Evolutionary conservation across 2,329 filamentous ascomycete species (phyloP).

Genomic region (Xylaria sp.): DNA sequence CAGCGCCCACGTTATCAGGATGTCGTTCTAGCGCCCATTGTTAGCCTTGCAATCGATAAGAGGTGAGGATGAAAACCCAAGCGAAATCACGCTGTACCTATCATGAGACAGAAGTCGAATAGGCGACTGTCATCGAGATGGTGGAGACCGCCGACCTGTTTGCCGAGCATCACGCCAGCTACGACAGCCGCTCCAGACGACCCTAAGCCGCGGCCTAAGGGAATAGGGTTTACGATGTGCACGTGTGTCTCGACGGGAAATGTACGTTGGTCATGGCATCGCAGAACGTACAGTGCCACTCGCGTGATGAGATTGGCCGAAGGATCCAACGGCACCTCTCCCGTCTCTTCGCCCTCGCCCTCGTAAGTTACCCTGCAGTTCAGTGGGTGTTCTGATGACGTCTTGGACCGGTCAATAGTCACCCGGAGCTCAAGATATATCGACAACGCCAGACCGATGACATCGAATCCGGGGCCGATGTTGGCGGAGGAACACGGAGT

Average conservation of each 20-base stretch:
- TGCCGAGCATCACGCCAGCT: slow-evolving; percentile 91
- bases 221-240: slow-evolving; percentile 95
- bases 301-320: slow-evolving; percentile 93
- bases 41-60: slow-evolving; percentile 2
- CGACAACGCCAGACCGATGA: slow-evolving; percentile 93
- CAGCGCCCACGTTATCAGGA: slow-evolving; percentile 93
- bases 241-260: slow-evolving; percentile 91
- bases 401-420: slow-evolving; percentile 71
- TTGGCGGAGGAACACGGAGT: slow-evolving; percentile 97
- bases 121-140: slow-evolving; percentile 80
- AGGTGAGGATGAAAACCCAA: background rate
- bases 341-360: slow-evolving; percentile 75
- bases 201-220: slow-evolving; percentile 90
- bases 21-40: slow-evolving; percentile 70
- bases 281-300: slow-evolving; percentile 91
- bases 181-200: slow-evolving; percentile 96
- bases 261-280: slow-evolving; percentile 85
- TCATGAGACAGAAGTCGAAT: slow-evolving; percentile 98
- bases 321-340: slow-evolving; percentile 83
- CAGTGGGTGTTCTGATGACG: slow-evolving; percentile 68
- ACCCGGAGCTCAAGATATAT: slow-evolving; percentile 92
- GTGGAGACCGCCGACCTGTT: slow-evolving; percentile 83
- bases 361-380: slow-evolving; percentile 95
- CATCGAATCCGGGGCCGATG: slow-evolving; percentile 97
- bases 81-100: slow-evolving; percentile 64